Base-by-base conservation (phyloP, 2,329 filamentous ascomycete genomes). In the Aspergillus intermedius region DNA sequence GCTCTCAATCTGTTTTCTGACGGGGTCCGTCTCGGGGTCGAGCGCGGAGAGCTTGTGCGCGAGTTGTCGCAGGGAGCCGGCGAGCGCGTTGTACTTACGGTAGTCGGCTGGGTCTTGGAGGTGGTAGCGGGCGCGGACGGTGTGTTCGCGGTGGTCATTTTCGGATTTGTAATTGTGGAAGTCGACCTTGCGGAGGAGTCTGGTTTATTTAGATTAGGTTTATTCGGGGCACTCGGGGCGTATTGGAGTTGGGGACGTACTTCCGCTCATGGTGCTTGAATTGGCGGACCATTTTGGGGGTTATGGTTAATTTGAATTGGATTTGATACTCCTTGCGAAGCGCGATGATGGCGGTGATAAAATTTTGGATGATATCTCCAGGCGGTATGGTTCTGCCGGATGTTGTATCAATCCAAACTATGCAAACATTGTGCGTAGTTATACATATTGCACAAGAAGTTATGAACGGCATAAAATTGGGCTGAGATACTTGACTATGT, bases 221-320 rank as follows among this genome's bases (percentile, higher is more conserved):
- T 23, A n/a, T 34, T 46, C 10, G 8, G 25, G 23, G n/a, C 6
- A 50, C 34, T 22, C 45, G 44, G 21, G 13, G 42, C 17, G 41
- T 17, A 30, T 17, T 28, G 47, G 21, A 32, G 34, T 35, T 35
- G 32, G n/a, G 25, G 43, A 61, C 62, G 45, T 56, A 75, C 79
- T 93, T 94, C 68, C 93, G 83, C 83, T 98, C 93, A 74, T 96
- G 91, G 73, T 95, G 82, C 74, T 96, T 97, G 66, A 98, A 83
- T 77, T 95, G 90, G 61, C 93, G 86, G 59, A 95, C 89, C 93
- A 97, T 97, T 49, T 59, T 74, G 60, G 45, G 39, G n/a, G 49
- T 23, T 40, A 22, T 10, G 17, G 17, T 40, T 13, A 22, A 21
- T 40, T 40, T 5, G 3, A 3, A 17, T 10, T 4, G 4, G 8